Evolutionary conservation across 768 basidiomycete species (phyloP).

Genomic region (Suillus cothurnatus): DNA sequence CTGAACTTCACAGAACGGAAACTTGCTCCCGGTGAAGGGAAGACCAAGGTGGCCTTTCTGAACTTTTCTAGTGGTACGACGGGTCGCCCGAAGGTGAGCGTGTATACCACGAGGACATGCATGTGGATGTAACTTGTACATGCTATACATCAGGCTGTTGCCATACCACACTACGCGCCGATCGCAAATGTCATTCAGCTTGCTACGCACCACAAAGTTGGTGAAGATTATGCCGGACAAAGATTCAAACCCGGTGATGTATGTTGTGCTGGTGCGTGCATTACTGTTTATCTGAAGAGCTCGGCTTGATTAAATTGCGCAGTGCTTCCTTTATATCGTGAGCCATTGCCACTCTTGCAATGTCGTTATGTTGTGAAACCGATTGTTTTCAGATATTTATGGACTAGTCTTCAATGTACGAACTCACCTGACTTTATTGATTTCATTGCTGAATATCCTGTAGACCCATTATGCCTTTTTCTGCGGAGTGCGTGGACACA

Average conservation of each 20-base stretch:
- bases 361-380: background rate
- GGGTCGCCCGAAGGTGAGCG: constrained; percentile 66
- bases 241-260: constrained; percentile 64
- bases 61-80: constrained; percentile 80
- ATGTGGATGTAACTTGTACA: background rate
- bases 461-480: constrained; percentile 63
- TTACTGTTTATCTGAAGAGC: background rate
- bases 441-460: constrained; percentile 26
- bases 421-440: constrained; percentile 15
- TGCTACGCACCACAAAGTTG: constrained; percentile 53
- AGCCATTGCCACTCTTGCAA: constrained; percentile 20
- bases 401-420: constrained; percentile 60
- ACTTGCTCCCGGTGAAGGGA: constrained; percentile 60
- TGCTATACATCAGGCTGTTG: constrained; percentile 47
- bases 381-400: constrained; percentile 55
- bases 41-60: constrained; percentile 68
- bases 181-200: constrained; percentile 67
- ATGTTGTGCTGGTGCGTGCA: constrained; percentile 53
- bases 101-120: background rate
- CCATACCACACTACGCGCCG: constrained; percentile 58
- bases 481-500: constrained; percentile 46
- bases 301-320: constrained; percentile 1
- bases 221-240: constrained; percentile 47
- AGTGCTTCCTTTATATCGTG: constrained; percentile 68
- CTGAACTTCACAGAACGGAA: constrained; percentile 50